phyloP scores from a whole-genome alignment of 2,329 filamentous ascomycete genomes.

The Blastomyces percursus region DNA sequence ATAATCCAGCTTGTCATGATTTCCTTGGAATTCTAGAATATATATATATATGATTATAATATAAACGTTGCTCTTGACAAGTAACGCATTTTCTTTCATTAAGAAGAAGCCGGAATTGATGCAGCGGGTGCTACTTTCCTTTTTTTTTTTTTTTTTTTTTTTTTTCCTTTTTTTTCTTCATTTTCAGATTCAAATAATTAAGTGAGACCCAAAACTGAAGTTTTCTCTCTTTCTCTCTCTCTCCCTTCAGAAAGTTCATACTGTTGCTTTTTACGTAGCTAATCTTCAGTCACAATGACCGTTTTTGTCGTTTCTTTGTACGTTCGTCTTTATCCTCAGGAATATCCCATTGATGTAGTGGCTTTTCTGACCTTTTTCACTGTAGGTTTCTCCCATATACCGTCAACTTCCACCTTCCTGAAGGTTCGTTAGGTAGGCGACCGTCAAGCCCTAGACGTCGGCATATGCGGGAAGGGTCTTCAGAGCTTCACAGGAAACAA shows the following conservation, averaged over 20 bases:
- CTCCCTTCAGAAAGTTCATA: not conserved
- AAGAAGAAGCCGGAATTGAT: not conserved
- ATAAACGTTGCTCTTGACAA: not conserved
- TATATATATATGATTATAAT: not conserved
- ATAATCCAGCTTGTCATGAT: conserved; percentile 1
- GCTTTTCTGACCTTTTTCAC: conserved; percentile 25
- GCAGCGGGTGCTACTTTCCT: not conserved
- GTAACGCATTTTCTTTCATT: not conserved
- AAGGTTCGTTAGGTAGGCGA: conserved; percentile 6
- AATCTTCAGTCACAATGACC: conserved; percentile 39
- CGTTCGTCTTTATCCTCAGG: conserved; percentile 20
- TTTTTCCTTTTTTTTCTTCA: not conserved
- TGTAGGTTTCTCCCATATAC: conserved; percentile 88
- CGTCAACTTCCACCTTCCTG: conserved; percentile 62
- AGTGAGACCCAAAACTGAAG: not conserved
- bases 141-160: not conserved
- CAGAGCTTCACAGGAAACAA: conserved; percentile 16
- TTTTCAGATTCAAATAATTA: not conserved
- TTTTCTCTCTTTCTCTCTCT: not conserved
- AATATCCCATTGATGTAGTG: not conserved
- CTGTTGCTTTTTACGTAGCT: not conserved
- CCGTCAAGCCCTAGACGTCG: conserved; percentile 8
- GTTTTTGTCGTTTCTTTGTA: conserved; percentile 51
- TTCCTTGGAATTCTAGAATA: not conserved
- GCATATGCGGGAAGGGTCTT: conserved; percentile 9